These are phyloP conservation scores for Zymoseptoria ardabiliae DNA, from an alignment of 2,329 filamentous ascomycete species.

Conservation along the genomic window DNA sequence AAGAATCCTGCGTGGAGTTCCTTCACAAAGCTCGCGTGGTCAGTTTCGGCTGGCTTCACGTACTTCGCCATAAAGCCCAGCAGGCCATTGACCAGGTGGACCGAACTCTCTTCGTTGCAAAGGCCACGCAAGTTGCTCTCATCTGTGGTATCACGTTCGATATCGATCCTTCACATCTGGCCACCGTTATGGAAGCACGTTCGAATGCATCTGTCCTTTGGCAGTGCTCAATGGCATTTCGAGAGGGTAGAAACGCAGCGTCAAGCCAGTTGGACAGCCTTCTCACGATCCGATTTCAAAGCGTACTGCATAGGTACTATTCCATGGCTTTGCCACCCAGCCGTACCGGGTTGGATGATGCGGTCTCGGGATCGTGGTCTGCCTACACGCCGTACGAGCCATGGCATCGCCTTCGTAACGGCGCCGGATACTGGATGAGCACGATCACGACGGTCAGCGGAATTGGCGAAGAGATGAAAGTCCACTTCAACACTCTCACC, in stretches of 20 bases:
- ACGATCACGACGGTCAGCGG: neutral
- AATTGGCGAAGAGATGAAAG: neutral
- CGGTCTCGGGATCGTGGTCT: neutral
- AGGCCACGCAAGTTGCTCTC: constrained; percentile 48
- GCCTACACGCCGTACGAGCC: neutral
- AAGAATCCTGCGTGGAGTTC: constrained; percentile 5
- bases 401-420: neutral
- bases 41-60: constrained; percentile 44
- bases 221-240: neutral
- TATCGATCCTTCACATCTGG: constrained; percentile 13
- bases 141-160: constrained; percentile 48
- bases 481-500: constrained; percentile 42
- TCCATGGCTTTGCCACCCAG: neutral
- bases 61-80: constrained; percentile 40
- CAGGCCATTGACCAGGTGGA: neutral
- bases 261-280: neutral
- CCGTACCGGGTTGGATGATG: neutral
- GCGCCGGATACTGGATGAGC: neutral
- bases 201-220: neutral
- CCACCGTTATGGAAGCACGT: constrained; percentile 9
- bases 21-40: constrained; percentile 38
- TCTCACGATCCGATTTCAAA: neutral
- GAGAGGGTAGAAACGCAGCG: neutral
- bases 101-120: constrained; percentile 19
- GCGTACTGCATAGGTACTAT: neutral